phyloP scores from a whole-genome alignment of 2,329 filamentous ascomycete genomes.

The Epichloe gansuensis region DNA sequence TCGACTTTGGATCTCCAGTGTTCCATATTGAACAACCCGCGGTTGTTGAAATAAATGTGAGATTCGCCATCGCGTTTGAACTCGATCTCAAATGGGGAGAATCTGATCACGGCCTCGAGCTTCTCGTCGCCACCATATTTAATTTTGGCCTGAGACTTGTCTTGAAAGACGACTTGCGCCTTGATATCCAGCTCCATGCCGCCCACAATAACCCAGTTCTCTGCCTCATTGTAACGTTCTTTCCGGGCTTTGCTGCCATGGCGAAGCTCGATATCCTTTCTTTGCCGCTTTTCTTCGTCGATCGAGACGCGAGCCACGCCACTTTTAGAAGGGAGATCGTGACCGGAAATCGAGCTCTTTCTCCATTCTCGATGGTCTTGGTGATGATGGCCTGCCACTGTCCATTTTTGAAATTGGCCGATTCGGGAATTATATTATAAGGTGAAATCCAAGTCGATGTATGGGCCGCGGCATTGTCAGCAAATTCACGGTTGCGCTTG shows the following conservation, averaged over 20 bases:
- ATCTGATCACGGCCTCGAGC: constrained; percentile 73
- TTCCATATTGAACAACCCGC: constrained; percentile 84
- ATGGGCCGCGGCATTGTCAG: constrained; percentile 58
- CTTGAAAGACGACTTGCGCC: constrained; percentile 55
- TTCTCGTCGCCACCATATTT: constrained; percentile 64
- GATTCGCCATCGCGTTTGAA: constrained; percentile 74
- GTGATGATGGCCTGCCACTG: constrained; percentile 69
- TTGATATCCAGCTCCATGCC: constrained; percentile 61
- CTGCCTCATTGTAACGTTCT: constrained; percentile 87
- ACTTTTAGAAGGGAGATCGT: constrained; percentile 77
- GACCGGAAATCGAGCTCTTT: constrained; percentile 68
- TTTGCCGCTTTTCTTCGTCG: constrained; percentile 82
- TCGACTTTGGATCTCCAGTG: constrained; percentile 90
- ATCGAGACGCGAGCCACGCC: constrained; percentile 78
- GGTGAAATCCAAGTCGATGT: constrained; percentile 65
- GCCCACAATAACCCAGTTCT: constrained; percentile 76
- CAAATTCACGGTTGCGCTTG: constrained; percentile 83
- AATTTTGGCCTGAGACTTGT: constrained; percentile 58
- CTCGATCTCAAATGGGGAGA: constrained; percentile 72
- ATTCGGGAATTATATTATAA: constrained; percentile 62
- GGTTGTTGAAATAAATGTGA: constrained; percentile 80
- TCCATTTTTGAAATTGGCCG: constrained; percentile 66
- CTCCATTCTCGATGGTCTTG: constrained; percentile 57
- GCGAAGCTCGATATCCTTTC: constrained; percentile 77
- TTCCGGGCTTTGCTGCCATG: constrained; percentile 77